Base-by-base conservation (phyloP, 192 early-diverging fungal genomes). In the Coemansia sp. region DNA sequence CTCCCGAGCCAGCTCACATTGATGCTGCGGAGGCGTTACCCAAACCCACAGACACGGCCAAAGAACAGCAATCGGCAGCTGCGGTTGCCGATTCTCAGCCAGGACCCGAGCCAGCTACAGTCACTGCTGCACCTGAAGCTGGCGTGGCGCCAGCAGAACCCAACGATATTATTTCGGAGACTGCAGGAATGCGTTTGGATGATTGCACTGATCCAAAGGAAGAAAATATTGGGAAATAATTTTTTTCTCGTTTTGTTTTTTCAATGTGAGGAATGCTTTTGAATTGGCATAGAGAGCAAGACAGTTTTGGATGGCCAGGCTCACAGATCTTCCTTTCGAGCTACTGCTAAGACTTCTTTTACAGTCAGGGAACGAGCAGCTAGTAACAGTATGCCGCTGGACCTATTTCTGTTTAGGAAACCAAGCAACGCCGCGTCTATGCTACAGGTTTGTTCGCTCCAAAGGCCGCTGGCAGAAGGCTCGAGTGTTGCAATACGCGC, bases 271-370 rank as follows among this genome's bases (percentile, higher is more conserved):
- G n/a, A n/a, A n/a, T n/a, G n/a, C n/a, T n/a, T n/a, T n/a, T n/a
- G n/a, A n/a, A n/a, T n/a, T n/a, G n/a, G n/a, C n/a, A n/a, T n/a
- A n/a, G n/a, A n/a, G n/a, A n/a, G 57, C 33, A 23, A 50, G 47
- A 14, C 23, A 18, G 43, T n/a, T 36, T 16, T 18, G 50, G 23
- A 75, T 75, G 72, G 61, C 72, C 8, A 52, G 42, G 49, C 57
- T 75, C 12, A 61, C 61, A n/a, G 72, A 75, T 60, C 61, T 75
- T 19, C 72, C 72, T 10, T 58, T 53, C 49, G 72, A 75, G 50
- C 42, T 75, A 26, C 54, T 75, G 40, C 23, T 57, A 15, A 14
- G 50, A 14, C 48, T 75, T 14, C 45, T 75, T 9, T 21, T 75
- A 26, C 30, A 37, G 18, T 68, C 72, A 1, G 45, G 60, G 3